Base-by-base conservation (phyloP, 768 basidiomycete genomes). In the Harrya chromipes region DNA sequence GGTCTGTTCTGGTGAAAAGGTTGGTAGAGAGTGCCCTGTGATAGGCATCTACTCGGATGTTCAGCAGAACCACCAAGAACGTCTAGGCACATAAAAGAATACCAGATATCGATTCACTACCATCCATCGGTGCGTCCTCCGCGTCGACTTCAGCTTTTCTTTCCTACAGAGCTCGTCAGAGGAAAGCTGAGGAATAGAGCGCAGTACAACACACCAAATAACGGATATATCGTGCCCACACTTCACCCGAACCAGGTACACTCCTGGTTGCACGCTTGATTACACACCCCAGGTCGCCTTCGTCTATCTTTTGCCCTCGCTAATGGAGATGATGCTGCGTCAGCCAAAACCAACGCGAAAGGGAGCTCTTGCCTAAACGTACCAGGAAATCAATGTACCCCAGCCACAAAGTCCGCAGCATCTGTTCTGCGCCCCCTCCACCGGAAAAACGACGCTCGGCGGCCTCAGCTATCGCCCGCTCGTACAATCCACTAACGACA, bases 161-260 rank as follows among this genome's bases (percentile, higher is more conserved):
- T 49, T 67, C 66, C 66, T 67, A 38, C 5, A 19, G 24, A n/a
- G 6, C 11, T 4, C 1, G 17, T 61, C 6, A 45, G 49, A 4
- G 21, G 7, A 17, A n/a, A 47, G 34, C 1, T 4, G 27, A 34
- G 14, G 16, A 16, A 39, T 17, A 13, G 6, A 21, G 16, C 14
- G 36, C 31, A 14, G 17, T 38, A 9, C n/a, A 23, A 60, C 78
- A 54, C 47, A 87, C 90, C 68, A 87, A 59, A 55, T 79, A 78
- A 34, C 87, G 82, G 12, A 93, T 81, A 63, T 88, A 89, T 36
- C 82, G 75, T 6, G 87, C 83, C 85, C 87, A 89, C 14, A 90
- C 70, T 58, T 88, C 85, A 17, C 90, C 90, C 29, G 79, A 87
- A 16, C 74, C 78, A 35, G 90, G 89, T 0, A 84, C 81, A 60